A percentile compares a stretch with the other conserved stretches of the same genome.
These are phyloP conservation scores for maize (Zea mays) DNA, from an alignment of 176 grass and related monocot genomes.

Conservation along the genomic window Zm-B73-REFERENCE-NAM-5.0 NC_050098.1:210063501-210064000, in stretches of 20 bases:
- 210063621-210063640: not conserved
- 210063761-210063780: not conserved
- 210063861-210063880: conserved; percentile 84
- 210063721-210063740: not conserved
- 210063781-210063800: not conserved
- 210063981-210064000: conserved; percentile 54
- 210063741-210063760: conserved; percentile 31
- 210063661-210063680: not conserved
- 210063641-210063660: not conserved
- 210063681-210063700: not conserved
- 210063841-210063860: conserved; percentile 62
- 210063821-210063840: not conserved
- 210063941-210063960: conserved; percentile 8
- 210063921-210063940: conserved; percentile 43
- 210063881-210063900: conserved; percentile 83
- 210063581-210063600: not conserved
- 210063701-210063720: not conserved
- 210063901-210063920: conserved; percentile 82
- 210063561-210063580: not conserved
- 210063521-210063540: not conserved
- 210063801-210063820: not conserved
- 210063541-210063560: conserved; percentile 30
- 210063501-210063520: not conserved
- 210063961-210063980: conserved; percentile 29
- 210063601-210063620: not conserved